Evolutionary conservation across 139 green algal genomes (phyloP), one percentile per base, ranked within the genome.

Genomic region (Closterium sp.): DNA sequence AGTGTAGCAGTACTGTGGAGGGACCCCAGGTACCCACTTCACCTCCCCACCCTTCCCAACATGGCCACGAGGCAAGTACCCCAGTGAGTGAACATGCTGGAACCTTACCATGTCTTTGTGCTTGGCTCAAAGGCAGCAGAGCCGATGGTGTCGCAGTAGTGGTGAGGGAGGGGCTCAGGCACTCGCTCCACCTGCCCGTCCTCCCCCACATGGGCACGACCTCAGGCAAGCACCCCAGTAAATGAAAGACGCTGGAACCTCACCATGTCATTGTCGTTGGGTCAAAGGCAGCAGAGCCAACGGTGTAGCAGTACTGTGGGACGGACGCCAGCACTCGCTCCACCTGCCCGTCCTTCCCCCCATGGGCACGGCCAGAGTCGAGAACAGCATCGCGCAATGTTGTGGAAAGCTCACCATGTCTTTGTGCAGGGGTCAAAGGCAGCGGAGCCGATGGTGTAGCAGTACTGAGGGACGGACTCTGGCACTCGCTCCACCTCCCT

Each of bases 91-190:
- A 66, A 66, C 43, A 66, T 35, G 33, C 12, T 35, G 23, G 21
- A 64, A 16, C 34, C 88, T 91, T 36, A 91, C 88, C 88, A 91
- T 4, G 2, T 91, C 25, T 34, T 84, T 34, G 28, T 32, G 31
- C 36, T n/a, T 0, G 43, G 33, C 16, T 30, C 3, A 28, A 16
- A 91, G 25, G 34, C 19, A 4, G 87, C 87, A 10, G n/a, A 31
- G 4, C 87, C 87, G 90, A 91, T 31, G 23, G 88, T 91, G 81
- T 91, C 90, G 36, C 88, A 91, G n/a, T 87, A 91, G 5, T 81
- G n/a, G 5, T 81, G n/a, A 66, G 43, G 43, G 43, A 66, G 43
- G 0, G 43, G 21, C 43, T 21, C 43, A 4, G 43, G 43, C 21
- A 25, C 43, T 66, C 43, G 43, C 12, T 66, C 43, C 43, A 66